Percentiles rank a stretch among this genome's conserved stretches.
Evolutionary conservation across 176 grass and related monocot species (phyloP).

Genomic region (Elaeis guineensis): DNA sequence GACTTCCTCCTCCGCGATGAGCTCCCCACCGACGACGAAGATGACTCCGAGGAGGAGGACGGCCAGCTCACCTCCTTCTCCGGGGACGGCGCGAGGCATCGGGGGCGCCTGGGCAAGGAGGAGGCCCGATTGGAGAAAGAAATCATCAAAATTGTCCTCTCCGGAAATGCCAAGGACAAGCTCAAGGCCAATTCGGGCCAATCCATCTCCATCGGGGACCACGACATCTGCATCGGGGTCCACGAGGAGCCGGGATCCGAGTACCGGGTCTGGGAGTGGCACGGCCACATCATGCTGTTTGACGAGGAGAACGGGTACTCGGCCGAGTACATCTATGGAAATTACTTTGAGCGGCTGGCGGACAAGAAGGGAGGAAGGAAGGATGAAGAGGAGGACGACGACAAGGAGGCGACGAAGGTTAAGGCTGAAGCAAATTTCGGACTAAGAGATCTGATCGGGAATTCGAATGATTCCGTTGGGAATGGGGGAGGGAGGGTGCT

Average conservation of each 20-base stretch:
- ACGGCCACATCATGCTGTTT: constrained; percentile 93
- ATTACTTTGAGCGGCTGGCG: constrained; percentile 71
- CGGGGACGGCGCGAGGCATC: constrained; percentile 11
- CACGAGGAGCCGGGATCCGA: constrained; percentile 69
- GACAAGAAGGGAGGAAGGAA: constrained; percentile 46
- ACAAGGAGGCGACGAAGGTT: background rate
- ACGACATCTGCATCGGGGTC: constrained; percentile 71
- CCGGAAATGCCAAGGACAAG: constrained; percentile 49
- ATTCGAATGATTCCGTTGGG: constrained; percentile 16
- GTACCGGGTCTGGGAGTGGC: constrained; percentile 98
- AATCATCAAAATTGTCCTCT: constrained; percentile 51
- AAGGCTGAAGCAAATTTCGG: constrained; percentile 26
- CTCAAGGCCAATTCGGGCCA: constrained; percentile 88
- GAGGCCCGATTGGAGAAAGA: constrained; percentile 82
- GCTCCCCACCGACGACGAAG: constrained; percentile 5
- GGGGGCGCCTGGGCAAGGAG: constrained; percentile 53
- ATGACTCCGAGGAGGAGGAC: constrained; percentile 9
- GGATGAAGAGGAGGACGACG: constrained; percentile 31
- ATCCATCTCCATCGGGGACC: constrained; percentile 78
- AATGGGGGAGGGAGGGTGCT: constrained; percentile 40
- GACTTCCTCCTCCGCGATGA: constrained; percentile 45
- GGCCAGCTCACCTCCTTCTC: constrained; percentile 10
- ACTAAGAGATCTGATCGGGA: constrained; percentile 67
- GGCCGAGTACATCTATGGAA: constrained; percentile 86
- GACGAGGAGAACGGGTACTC: constrained; percentile 89